Conservation (phyloP, 495 filamentous ascomycete genomes). For the Aspergillus baeticus region DNA sequence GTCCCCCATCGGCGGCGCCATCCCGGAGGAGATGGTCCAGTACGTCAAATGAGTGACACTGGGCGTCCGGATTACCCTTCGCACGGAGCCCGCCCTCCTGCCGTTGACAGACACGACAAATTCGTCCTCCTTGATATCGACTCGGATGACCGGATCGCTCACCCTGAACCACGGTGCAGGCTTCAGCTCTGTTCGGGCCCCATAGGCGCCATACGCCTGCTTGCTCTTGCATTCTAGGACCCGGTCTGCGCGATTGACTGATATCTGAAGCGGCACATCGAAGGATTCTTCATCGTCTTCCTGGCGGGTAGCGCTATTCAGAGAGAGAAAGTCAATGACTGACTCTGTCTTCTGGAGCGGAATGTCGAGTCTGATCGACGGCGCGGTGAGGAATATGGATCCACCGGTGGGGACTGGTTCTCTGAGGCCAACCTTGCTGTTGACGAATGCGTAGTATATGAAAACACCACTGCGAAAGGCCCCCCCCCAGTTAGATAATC, state of each 20-base stretch:
- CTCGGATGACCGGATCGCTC: background rate
- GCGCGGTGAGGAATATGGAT: background rate
- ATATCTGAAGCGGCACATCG: background rate
- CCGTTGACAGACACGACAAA: background rate
- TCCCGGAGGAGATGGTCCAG: background rate
- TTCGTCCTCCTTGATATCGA: background rate
- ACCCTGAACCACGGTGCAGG: background rate
- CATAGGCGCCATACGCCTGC: background rate
- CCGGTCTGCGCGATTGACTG: background rate
- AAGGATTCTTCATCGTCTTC: background rate
- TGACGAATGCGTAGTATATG: background rate
- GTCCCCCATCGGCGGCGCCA: background rate
- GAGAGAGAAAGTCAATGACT: background rate
- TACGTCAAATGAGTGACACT: background rate
- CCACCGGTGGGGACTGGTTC: background rate
- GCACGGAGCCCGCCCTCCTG: background rate
- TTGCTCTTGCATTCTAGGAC: background rate
- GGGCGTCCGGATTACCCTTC: background rate
- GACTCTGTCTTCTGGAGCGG: background rate
- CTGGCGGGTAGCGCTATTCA: background rate
- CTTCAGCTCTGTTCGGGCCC: background rate
- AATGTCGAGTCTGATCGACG: background rate
- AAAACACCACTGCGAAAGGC: background rate
- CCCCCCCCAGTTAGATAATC: no score
- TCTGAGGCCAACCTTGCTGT: background rate